Evolutionary conservation across 768 basidiomycete species (phyloP).

Genomic region (Amanita molliuscula): DNA sequence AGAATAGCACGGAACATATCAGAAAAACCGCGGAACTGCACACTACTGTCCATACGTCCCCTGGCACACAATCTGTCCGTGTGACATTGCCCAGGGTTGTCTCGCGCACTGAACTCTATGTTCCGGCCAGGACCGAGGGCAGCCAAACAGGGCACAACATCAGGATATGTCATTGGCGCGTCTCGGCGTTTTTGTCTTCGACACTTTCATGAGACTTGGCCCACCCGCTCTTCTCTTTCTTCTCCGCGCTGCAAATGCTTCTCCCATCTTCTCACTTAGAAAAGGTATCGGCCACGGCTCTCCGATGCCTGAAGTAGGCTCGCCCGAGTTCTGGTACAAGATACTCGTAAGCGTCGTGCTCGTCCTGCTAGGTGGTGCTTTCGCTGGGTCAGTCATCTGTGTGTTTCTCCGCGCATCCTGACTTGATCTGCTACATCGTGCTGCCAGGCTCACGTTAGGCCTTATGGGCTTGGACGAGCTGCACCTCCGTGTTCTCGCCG

Average conservation of each 20-base stretch:
- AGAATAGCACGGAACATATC: too few species aligned
- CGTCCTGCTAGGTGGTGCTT: conserved; percentile 82
- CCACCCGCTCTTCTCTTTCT: conserved; percentile 1
- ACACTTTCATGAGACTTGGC: neutral
- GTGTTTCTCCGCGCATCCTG: neutral
- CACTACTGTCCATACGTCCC: too few species aligned
- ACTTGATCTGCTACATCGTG: neutral
- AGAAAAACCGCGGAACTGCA: too few species aligned
- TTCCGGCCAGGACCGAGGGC: too few species aligned
- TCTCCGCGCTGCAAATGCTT: neutral
- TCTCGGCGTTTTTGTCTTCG: neutral
- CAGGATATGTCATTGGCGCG: neutral
- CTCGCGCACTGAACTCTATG: too few species aligned
- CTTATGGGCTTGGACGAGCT: conserved; percentile 92
- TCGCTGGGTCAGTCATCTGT: conserved; percentile 65
- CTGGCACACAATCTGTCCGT: too few species aligned
- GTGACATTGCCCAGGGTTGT: too few species aligned
- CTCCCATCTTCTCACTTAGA: neutral
- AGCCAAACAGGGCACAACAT: neutral
- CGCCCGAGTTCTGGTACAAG: conserved; percentile 68
- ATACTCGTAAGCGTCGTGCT: conserved; percentile 54
- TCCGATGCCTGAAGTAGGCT: conserved; percentile 24
- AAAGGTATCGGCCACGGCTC: conserved; percentile 3
- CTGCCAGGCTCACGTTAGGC: conserved; percentile 69
- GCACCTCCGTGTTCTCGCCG: conserved; percentile 76